These are phyloP conservation scores for Mrakia blollopis DNA, from an alignment of 768 basidiomycete species.

Conservation along the genomic window DNA sequence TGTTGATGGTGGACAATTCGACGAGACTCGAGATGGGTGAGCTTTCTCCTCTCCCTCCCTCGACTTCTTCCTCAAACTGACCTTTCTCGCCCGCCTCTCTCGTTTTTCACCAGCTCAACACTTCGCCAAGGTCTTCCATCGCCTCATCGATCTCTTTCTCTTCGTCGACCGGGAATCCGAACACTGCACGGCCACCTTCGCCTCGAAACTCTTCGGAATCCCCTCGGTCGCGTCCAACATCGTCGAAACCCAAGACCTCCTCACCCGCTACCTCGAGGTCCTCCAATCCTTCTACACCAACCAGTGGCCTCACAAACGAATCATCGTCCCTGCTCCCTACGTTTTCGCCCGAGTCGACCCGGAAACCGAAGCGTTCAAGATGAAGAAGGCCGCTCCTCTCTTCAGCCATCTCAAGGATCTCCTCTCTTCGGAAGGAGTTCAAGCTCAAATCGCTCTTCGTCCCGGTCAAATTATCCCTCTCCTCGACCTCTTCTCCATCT, in stretches of 20 bases:
- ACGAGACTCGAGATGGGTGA: constrained; percentile 74
- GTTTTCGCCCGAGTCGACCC: constrained; percentile 56
- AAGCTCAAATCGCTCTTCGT: constrained; percentile 58
- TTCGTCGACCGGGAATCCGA: constrained; percentile 91
- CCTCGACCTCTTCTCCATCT: constrained; percentile 72
- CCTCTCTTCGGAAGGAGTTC: constrained; percentile 58
- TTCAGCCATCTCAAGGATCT: constrained; percentile 69
- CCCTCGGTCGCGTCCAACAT: constrained; percentile 78
- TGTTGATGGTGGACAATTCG: constrained; percentile 64
- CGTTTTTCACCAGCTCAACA: constrained; percentile 57
- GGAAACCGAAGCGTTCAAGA: constrained; percentile 82
- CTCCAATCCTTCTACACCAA: constrained; percentile 90
- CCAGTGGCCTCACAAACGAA: constrained; percentile 63
- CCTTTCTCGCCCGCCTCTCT: too few species aligned
- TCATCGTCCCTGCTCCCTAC: constrained; percentile 47
- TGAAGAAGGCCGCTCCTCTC: constrained; percentile 91
- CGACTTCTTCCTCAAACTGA: not conserved
- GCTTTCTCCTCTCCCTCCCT: constrained; percentile 38
- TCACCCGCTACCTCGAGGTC: constrained; percentile 70
- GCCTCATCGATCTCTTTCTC: constrained; percentile 83
- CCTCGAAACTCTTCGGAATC: constrained; percentile 89
- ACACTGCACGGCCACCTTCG: constrained; percentile 75
- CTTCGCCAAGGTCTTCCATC: constrained; percentile 77
- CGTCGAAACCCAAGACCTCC: constrained; percentile 65
- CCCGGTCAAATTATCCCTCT: constrained; percentile 53